Evolutionary conservation across 805 yeast genomes (phyloP).

Genomic region (Pichia paraexigua): DNA sequence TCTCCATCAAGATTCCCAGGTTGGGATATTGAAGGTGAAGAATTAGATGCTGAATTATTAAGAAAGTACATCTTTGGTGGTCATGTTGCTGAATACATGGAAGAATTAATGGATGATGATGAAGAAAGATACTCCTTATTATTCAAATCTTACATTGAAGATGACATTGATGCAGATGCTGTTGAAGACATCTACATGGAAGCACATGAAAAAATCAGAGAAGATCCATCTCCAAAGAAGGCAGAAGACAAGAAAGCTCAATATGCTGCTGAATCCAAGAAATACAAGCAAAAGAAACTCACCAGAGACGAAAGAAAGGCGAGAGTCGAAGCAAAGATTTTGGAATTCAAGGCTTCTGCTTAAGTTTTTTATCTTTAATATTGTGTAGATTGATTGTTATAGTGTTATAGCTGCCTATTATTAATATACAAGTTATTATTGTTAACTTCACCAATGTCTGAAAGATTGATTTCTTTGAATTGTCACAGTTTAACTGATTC

Average conservation of each 20-base stretch:
- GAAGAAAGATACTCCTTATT: constrained; percentile 97
- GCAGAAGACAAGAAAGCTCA: constrained; percentile 91
- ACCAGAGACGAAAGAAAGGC: constrained; percentile 88
- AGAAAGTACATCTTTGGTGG: constrained; percentile 99
- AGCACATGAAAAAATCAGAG: constrained; percentile 96
- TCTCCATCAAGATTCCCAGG: constrained; percentile 99
- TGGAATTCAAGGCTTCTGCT: constrained; percentile 62
- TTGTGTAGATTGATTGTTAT: neutral
- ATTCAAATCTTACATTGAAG: constrained; percentile 94
- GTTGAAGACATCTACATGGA: constrained; percentile 90
- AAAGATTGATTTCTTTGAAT: neutral
- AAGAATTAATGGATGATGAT: constrained; percentile 99
- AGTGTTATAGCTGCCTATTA: neutral
- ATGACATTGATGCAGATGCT: constrained; percentile 94
- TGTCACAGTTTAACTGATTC: neutral
- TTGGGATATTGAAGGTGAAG: constrained; percentile 98
- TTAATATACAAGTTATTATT: neutral
- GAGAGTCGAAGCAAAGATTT: constrained; percentile 87
- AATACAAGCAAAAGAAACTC: constrained; percentile 82
- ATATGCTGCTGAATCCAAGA: constrained; percentile 94
- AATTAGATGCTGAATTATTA: constrained; percentile 92
- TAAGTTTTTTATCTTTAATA: constrained; percentile 14
- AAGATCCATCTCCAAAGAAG: constrained; percentile 85
- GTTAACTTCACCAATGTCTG: neutral
- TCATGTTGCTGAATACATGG: constrained; percentile 99